These are phyloP conservation scores for Colletotrichum melonis DNA, from an alignment of 2,329 filamentous ascomycete genomes.

Conservation along the genomic window DNA sequence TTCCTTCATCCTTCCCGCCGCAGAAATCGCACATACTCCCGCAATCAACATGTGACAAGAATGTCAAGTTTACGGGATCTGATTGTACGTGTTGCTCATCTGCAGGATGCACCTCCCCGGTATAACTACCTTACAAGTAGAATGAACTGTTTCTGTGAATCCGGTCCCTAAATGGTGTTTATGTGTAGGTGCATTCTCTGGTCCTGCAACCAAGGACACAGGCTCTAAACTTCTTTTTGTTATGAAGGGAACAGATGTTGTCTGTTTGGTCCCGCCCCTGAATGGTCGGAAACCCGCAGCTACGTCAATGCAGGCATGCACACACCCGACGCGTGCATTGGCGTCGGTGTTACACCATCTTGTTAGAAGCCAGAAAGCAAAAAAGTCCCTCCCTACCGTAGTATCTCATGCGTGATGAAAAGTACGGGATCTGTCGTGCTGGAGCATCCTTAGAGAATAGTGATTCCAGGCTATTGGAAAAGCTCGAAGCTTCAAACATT, in stretches of 20 bases:
- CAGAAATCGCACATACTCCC: not conserved
- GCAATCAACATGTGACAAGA: not conserved
- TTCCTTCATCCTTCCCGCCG: not conserved
- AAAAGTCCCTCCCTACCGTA: not conserved
- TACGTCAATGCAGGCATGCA: slow-evolving; percentile 28
- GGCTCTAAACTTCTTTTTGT: not conserved
- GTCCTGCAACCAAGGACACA: not conserved
- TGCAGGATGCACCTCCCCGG: not conserved
- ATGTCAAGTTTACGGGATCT: slow-evolving; percentile 19
- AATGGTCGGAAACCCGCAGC: slow-evolving; percentile 22
- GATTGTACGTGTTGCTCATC: not conserved
- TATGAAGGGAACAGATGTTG: not conserved
- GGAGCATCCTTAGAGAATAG: not conserved
- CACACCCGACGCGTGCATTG: not conserved
- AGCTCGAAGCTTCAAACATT: not conserved
- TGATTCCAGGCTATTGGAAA: not conserved
- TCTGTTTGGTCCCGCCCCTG: not conserved
- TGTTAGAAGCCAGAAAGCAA: not conserved
- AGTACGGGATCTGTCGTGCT: slow-evolving; percentile 1
- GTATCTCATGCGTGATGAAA: not conserved
- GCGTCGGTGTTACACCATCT: not conserved
- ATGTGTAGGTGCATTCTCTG: not conserved
- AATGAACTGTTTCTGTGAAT: not conserved
- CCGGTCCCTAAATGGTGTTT: too few relatives aligned
- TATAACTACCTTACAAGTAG: not conserved